Evolutionary conservation across 2,329 filamentous ascomycete genomes (phyloP).

Genomic region (Exophiala sideris): DNA sequence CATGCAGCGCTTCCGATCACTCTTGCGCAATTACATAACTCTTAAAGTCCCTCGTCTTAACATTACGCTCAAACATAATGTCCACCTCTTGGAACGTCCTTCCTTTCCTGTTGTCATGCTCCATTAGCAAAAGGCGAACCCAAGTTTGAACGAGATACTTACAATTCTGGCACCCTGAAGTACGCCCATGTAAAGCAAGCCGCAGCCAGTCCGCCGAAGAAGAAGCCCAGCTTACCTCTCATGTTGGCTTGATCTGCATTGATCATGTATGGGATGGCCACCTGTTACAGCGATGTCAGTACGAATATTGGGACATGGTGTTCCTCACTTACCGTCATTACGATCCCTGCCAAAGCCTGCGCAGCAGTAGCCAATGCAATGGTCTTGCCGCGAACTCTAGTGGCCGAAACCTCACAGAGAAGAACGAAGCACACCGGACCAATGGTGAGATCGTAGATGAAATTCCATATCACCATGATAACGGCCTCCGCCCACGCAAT

Average conservation of each 20-base stretch:
- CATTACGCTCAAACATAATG: slow-evolving; percentile 30
- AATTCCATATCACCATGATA: slow-evolving; percentile 39
- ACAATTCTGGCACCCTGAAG: slow-evolving; percentile 31
- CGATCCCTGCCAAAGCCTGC: slow-evolving; percentile 39
- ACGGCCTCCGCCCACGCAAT: slow-evolving; percentile 38
- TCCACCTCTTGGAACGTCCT: slow-evolving; percentile 34
- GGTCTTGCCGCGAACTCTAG: slow-evolving; percentile 43
- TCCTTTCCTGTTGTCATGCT: slow-evolving; percentile 18
- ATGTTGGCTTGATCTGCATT: slow-evolving; percentile 30
- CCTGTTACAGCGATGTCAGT: no score
- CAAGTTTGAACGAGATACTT: background rate
- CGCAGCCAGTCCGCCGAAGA: slow-evolving; percentile 31
- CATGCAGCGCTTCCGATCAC: background rate
- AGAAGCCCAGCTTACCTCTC: slow-evolving; percentile 33
- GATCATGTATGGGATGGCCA: slow-evolving; percentile 38
- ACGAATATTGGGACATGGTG: no score
- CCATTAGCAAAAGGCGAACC: background rate
- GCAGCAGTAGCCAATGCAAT: slow-evolving; percentile 42
- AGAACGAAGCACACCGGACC: slow-evolving; percentile 47
- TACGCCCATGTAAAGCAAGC: slow-evolving; percentile 28
- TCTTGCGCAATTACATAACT: slow-evolving; percentile 18
- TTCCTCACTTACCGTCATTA: slow-evolving; percentile 31
- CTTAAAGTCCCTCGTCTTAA: slow-evolving; percentile 28
- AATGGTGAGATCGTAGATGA: slow-evolving; percentile 40
- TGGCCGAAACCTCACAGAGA: slow-evolving; percentile 45